A percentile compares a stretch with the other conserved stretches of the same genome.
phyloP scores from a whole-genome alignment of 225 moss, liverwort and hornwort genomes.

The Sphagnum contortum region DNA sequence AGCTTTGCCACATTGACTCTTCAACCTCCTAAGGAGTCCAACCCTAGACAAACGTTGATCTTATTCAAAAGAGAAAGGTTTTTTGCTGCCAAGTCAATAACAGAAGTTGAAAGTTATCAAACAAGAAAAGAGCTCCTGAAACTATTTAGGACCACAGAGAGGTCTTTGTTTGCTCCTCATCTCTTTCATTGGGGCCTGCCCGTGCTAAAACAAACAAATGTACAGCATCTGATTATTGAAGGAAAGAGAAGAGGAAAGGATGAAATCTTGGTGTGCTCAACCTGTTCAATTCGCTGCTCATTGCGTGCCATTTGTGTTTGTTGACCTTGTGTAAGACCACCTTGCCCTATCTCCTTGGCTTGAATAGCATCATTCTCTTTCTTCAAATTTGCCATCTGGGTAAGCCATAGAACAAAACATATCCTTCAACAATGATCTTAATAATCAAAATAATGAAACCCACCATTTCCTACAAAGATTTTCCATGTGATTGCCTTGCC shows the following conservation, averaged over 20 bases:
- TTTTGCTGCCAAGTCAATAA: too few species aligned
- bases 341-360: constrained; percentile 87
- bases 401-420: constrained; percentile 9
- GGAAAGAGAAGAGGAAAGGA: not conserved
- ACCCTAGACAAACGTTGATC: too few species aligned
- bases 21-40: too few species aligned
- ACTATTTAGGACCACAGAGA: too few species aligned
- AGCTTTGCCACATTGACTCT: too few species aligned
- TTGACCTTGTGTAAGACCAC: constrained; percentile 97
- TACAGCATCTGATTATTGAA: not conserved
- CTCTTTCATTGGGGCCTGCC: not conserved
- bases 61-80: too few species aligned
- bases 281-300: constrained; percentile 93
- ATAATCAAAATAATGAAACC: too few species aligned
- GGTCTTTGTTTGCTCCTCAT: too few species aligned
- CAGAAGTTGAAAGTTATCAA: too few species aligned
- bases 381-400: constrained; percentile 78
- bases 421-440: constrained; percentile 4
- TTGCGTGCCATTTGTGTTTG: constrained; percentile 97
- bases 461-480: too few species aligned
- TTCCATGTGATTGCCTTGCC: too few species aligned
- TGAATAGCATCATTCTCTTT: constrained; percentile 98
- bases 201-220: not conserved
- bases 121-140: too few species aligned
- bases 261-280: constrained; percentile 3